Evolutionary conservation across 805 yeast species (phyloP).

Genomic region (Saturnispora besseyi): DNA sequence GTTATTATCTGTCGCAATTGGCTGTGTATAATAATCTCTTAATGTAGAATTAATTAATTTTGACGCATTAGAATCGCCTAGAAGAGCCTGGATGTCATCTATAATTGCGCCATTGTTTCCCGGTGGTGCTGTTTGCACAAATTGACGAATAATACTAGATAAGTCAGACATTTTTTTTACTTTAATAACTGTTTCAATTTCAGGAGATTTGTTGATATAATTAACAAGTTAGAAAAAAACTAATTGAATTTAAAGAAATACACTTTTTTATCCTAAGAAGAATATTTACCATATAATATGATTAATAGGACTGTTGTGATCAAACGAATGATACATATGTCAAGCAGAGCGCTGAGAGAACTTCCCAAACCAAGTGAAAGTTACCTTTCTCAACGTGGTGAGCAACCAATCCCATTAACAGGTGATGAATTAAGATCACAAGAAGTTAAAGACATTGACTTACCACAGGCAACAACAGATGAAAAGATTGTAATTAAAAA

Average conservation of each 20-base stretch:
- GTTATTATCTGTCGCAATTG: not conserved
- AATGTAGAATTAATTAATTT: conserved; percentile 21
- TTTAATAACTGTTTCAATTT: not conserved
- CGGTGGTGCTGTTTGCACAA: conserved; percentile 46
- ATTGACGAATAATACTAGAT: conserved; percentile 24
- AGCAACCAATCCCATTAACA: conserved; percentile 21
- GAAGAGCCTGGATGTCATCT: conserved; percentile 23
- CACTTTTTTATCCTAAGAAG: too few relatives aligned
- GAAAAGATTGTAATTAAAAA: conserved; percentile 19
- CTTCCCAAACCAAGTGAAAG: conserved; percentile 19
- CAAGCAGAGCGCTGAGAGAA: not conserved
- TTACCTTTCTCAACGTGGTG: conserved; percentile 21
- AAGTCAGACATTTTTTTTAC: conserved; percentile 14
- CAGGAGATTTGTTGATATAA: too few relatives aligned
- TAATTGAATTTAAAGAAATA: too few relatives aligned
- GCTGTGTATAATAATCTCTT: conserved; percentile 18
- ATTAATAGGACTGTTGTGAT: not conserved
- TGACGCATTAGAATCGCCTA: conserved; percentile 21
- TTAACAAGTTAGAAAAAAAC: too few relatives aligned
- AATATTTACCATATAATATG: not conserved
- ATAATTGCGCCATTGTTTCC: conserved; percentile 36
- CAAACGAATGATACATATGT: not conserved
- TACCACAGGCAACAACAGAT: conserved; percentile 14
- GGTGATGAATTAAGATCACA: conserved; percentile 11
- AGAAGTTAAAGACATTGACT: conserved; percentile 12